phyloP scores from a whole-genome alignment of 2,329 filamentous ascomycete genomes.

The Exophiala lecanii-corni region DNA sequence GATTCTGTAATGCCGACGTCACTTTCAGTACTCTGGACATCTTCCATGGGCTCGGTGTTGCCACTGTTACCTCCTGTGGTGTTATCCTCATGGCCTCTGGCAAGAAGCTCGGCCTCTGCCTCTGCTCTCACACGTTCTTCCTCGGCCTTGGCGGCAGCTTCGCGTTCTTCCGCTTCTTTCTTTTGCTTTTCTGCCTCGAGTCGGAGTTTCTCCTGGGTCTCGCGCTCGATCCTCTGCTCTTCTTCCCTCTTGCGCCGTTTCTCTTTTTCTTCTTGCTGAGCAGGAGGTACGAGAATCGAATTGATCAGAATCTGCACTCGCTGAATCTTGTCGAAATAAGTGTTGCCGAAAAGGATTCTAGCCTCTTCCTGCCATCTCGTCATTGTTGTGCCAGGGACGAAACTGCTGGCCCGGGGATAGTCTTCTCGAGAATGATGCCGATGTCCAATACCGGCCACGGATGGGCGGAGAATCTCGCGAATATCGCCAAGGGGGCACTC shows the following conservation, averaged over 20 bases:
- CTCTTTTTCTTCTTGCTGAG: conserved; percentile 74
- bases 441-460: conserved; percentile 48
- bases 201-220: conserved; percentile 57
- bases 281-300: conserved; percentile 71
- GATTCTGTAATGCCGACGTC: conserved; percentile 31
- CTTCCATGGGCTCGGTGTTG: conserved; percentile 64
- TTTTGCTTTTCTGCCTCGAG: conserved; percentile 71
- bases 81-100: conserved; percentile 23
- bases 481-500: conserved; percentile 19
- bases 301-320: conserved; percentile 66
- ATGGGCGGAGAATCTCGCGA: conserved; percentile 27
- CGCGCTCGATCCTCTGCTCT: conserved; percentile 57
- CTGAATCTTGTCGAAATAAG: conserved; percentile 63
- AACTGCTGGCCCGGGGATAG: conserved; percentile 67
- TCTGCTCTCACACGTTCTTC: conserved; percentile 56
- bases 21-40: conserved; percentile 56
- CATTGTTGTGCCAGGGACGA: conserved; percentile 65
- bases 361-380: conserved; percentile 87
- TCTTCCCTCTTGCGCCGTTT: conserved; percentile 57
- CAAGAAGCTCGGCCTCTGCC: conserved; percentile 42
- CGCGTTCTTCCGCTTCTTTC: conserved; percentile 62
- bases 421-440: conserved; percentile 45
- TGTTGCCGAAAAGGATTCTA: conserved; percentile 72
- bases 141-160: conserved; percentile 52
- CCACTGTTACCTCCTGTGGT: conserved; percentile 26